A percentile compares a stretch with the other conserved stretches of the same genome.
These are phyloP conservation scores for Bolboschoenoplectus hybrid DNA, from an alignment of 202 grass and related monocot species.

Conservation along the genomic window DNA sequence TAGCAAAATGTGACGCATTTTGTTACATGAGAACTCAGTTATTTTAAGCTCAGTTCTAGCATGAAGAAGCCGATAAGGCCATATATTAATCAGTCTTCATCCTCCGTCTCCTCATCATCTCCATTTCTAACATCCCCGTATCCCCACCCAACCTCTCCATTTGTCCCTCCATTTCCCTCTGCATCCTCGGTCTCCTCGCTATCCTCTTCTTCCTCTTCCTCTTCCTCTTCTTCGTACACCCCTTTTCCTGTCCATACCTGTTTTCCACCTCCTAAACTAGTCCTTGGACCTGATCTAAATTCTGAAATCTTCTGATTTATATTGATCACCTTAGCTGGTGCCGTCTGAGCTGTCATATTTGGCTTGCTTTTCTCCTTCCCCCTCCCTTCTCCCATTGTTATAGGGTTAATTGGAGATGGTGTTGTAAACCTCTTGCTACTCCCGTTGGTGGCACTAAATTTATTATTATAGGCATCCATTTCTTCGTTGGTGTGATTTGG, in stretches of 20 bases:
- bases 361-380: conserved; percentile 61
- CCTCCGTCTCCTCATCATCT: conserved; percentile 77
- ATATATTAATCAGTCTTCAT: conserved; percentile 58
- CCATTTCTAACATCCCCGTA: conserved; percentile 38
- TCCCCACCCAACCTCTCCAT: conserved; percentile 21
- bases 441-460: conserved; percentile 21
- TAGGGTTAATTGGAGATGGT: conserved; percentile 47
- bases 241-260: conserved; percentile 61
- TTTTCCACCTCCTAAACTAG: conserved; percentile 41
- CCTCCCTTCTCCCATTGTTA: conserved; percentile 37
- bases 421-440: conserved; percentile 42
- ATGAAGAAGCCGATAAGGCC: neutral
- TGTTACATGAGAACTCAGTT: neutral
- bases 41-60: neutral
- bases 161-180: conserved; percentile 49
- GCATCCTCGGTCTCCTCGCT: conserved; percentile 66
- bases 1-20: neutral
- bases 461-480: conserved; percentile 43
- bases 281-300: conserved; percentile 21
- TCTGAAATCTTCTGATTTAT: conserved; percentile 20
- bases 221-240: conserved; percentile 62
- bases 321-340: conserved; percentile 52
- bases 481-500: conserved; percentile 62
- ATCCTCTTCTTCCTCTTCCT: conserved; percentile 69
- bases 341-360: conserved; percentile 37